A percentile compares a stretch with the other conserved stretches of the same genome.
These are phyloP conservation scores for Agaricus subrufescens DNA, from an alignment of 768 basidiomycete genomes.

Conservation along the genomic window DNA sequence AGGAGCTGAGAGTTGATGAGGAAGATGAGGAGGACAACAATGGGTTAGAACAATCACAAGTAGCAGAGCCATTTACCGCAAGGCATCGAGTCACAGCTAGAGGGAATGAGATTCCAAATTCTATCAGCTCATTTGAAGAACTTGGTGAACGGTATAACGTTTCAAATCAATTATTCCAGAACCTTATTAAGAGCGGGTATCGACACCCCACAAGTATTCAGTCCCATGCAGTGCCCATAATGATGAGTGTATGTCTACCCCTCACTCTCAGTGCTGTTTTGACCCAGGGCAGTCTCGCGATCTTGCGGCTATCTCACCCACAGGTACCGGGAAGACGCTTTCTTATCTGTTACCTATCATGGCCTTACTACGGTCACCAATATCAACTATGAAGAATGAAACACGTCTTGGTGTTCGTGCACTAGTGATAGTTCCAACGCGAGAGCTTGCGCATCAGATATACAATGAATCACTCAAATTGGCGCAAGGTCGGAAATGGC, in stretches of 20 bases:
- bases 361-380: constrained; percentile 47
- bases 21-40: constrained; percentile 5
- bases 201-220: constrained; percentile 77
- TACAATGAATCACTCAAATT: constrained; percentile 85
- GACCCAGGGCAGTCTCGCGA: constrained; percentile 58
- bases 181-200: constrained; percentile 59
- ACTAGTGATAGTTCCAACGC: constrained; percentile 84
- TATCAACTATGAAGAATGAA: constrained; percentile 29
- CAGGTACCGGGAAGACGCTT: constrained; percentile 95
- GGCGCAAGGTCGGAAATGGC: constrained; percentile 79
- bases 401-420: constrained; percentile 56
- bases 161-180: constrained; percentile 56
- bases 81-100: constrained; percentile 30
- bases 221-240: constrained; percentile 71
- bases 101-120: constrained; percentile 63
- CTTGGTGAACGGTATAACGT: constrained; percentile 55
- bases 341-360: constrained; percentile 87
- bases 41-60: constrained; percentile 19
- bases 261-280: background rate
- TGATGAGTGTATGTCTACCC: constrained; percentile 57
- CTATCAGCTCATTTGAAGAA: constrained; percentile 52
- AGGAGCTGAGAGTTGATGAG: background rate
- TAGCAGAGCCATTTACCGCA: constrained; percentile 8
- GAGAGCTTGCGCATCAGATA: constrained; percentile 95
- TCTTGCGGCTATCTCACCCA: constrained; percentile 92